A percentile compares a stretch with the other conserved stretches of the same genome.
These are phyloP conservation scores for Tricholoma bakamatsutake DNA, from an alignment of 768 basidiomycete species.

Conservation along the genomic window DNA sequence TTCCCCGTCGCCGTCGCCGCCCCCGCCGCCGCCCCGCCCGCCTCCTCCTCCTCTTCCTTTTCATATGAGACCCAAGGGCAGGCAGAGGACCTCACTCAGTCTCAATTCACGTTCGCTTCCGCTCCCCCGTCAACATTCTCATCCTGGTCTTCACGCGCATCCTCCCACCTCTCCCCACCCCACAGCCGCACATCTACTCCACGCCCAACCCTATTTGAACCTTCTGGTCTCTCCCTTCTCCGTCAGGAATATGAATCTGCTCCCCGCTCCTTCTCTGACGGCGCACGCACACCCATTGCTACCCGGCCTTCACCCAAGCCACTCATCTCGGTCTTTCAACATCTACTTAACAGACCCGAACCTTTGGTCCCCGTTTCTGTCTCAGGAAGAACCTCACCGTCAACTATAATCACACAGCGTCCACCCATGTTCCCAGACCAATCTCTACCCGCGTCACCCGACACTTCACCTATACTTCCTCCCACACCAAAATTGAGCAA, in stretches of 20 bases:
- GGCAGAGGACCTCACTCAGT: slow-evolving; percentile 8
- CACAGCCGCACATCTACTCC: slow-evolving; percentile 13
- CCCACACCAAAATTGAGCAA: not conserved
- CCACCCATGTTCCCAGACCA: not conserved
- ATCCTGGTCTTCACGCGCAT: not conserved
- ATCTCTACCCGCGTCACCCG: too few species aligned
- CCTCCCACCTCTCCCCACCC: slow-evolving; percentile 10
- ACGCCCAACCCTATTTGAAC: slow-evolving; percentile 16
- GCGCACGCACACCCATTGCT: slow-evolving; percentile 11
- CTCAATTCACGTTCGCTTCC: slow-evolving; percentile 11
- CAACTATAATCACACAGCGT: not conserved
- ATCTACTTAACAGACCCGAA: not conserved
- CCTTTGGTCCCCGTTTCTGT: not conserved
- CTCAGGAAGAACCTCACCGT: not conserved
- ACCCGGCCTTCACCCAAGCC: not conserved
- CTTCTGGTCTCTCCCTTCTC: slow-evolving; percentile 35
- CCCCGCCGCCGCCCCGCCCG: slow-evolving; percentile 4
- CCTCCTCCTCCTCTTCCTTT: slow-evolving; percentile 5
- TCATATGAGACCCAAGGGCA: not conserved
- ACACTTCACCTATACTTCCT: not conserved
- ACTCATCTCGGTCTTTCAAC: not conserved
- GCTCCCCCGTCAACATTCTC: slow-evolving; percentile 6
- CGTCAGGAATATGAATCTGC: slow-evolving; percentile 17
- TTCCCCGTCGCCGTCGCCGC: slow-evolving; percentile 23
- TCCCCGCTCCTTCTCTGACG: slow-evolving; percentile 5